phyloP scores from a whole-genome alignment of 2,329 filamentous ascomycete genomes.

The Trichoderma atroviride region DNA sequence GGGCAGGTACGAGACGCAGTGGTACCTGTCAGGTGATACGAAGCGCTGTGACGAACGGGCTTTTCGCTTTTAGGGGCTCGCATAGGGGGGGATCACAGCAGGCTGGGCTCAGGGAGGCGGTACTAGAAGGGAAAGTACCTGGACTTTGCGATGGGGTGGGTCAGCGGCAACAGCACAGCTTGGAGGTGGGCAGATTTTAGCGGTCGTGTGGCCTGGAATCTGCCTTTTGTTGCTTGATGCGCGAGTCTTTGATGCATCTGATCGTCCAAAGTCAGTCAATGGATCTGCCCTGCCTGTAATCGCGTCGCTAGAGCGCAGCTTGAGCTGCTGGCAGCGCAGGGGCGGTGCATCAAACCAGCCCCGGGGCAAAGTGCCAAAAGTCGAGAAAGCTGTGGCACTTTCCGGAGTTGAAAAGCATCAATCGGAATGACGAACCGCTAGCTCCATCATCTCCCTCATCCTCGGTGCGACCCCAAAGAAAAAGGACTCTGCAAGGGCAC shows the following conservation, averaged over 20 bases:
- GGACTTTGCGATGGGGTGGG: not conserved
- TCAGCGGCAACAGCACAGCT: not conserved
- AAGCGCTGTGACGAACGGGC: not conserved
- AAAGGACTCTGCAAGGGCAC: not conserved
- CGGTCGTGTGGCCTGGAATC: not conserved
- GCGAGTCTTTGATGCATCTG: not conserved
- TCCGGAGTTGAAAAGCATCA: not conserved
- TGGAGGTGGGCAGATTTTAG: conserved; percentile 7
- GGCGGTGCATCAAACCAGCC: not conserved
- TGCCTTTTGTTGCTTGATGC: not conserved
- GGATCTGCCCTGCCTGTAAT: not conserved
- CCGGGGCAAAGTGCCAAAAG: not conserved
- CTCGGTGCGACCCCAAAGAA: not conserved
- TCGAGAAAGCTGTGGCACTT: not conserved
- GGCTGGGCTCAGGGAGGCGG: not conserved
- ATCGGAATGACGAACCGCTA: not conserved
- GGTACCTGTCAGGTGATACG: conserved; percentile 3
- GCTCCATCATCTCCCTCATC: not conserved
- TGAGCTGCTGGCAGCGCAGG: not conserved
- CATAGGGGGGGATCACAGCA: not conserved
- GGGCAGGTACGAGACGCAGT: not conserved
- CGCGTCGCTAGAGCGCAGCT: not conserved
- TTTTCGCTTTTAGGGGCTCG: not conserved
- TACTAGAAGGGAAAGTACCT: not conserved
- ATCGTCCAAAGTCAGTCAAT: too few species aligned